phyloP scores from a whole-genome alignment of 2,329 filamentous ascomycete species.

The Clonostachys rosea region DNA sequence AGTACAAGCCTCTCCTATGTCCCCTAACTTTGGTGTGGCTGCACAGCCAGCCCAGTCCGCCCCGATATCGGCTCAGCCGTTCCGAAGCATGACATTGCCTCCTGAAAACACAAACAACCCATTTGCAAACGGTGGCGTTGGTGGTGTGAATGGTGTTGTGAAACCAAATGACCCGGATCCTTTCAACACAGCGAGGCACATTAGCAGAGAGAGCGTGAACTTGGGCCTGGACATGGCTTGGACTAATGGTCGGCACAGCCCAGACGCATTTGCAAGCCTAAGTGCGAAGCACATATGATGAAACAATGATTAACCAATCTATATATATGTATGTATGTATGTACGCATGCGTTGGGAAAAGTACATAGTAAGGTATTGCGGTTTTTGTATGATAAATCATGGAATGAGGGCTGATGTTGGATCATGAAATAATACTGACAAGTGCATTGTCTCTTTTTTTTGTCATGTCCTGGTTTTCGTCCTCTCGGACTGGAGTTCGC shows the following conservation, averaged over 20 bases:
- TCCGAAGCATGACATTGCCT: constrained; percentile 22
- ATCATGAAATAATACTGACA: too few species aligned
- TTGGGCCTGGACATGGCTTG: constrained; percentile 60
- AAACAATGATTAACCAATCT: neutral
- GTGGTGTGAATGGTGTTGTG: neutral
- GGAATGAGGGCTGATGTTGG: too few species aligned
- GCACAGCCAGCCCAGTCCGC: neutral
- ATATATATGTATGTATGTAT: constrained; percentile 47
- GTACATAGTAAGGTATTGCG: too few species aligned
- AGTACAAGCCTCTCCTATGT: constrained; percentile 5
- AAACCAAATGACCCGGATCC: constrained; percentile 24
- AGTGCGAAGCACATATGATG: constrained; percentile 53
- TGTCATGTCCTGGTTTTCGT: too few species aligned
- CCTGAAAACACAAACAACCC: constrained; percentile 38
- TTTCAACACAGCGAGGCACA: constrained; percentile 22
- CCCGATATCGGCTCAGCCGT: constrained; percentile 16
- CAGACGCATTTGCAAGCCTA: constrained; percentile 74
- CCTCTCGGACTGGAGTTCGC: too few species aligned
- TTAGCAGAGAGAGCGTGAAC: constrained; percentile 67
- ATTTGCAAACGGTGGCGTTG: constrained; percentile 33
- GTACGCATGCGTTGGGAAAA: constrained; percentile 34
- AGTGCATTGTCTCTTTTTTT: too few species aligned
- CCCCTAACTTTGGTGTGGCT: too few species aligned
- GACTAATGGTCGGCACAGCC: constrained; percentile 69
- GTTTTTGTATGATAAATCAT: too few species aligned